Conservation (phyloP, 345 rosid genomes). For the Raphanus sativus region DNA sequence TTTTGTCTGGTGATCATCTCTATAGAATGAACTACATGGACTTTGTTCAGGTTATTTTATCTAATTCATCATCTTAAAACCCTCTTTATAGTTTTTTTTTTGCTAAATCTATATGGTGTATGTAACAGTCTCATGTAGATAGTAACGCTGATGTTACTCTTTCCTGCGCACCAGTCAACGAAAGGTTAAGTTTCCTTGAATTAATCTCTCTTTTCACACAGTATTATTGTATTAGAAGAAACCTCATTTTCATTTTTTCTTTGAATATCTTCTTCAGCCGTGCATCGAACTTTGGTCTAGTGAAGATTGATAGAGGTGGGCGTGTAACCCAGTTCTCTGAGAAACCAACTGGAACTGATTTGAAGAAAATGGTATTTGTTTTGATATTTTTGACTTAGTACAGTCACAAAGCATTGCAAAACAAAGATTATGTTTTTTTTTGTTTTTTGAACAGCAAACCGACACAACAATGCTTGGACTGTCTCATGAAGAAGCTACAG, state of each 20-base stretch:
- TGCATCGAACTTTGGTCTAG: constrained; percentile 74
- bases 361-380: constrained; percentile 65
- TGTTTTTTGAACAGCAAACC: constrained; percentile 47
- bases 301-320: constrained; percentile 70
- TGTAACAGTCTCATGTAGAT: constrained; percentile 35
- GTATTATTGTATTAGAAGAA: not conserved
- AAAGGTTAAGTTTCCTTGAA: constrained; percentile 29
- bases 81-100: not conserved
- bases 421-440: not conserved
- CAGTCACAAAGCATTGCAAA: not conserved
- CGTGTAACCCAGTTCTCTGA: constrained; percentile 61
- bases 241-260: not conserved
- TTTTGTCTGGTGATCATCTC: constrained; percentile 88
- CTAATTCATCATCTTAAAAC: not conserved
- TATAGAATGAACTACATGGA: constrained; percentile 94
- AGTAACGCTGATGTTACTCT: constrained; percentile 31
- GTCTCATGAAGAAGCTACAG: constrained; percentile 54
- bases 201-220: not conserved
- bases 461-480: constrained; percentile 67
- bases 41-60: constrained; percentile 60
- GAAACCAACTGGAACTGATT: constrained; percentile 68
- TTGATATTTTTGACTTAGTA: not conserved
- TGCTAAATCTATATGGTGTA: not conserved
- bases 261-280: constrained; percentile 51
- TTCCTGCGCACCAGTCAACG: constrained; percentile 33